Evolutionary conservation across 1,284 basidiomycete genomes (phyloP).

Genomic region (Ganoderma resinaceum): DNA sequence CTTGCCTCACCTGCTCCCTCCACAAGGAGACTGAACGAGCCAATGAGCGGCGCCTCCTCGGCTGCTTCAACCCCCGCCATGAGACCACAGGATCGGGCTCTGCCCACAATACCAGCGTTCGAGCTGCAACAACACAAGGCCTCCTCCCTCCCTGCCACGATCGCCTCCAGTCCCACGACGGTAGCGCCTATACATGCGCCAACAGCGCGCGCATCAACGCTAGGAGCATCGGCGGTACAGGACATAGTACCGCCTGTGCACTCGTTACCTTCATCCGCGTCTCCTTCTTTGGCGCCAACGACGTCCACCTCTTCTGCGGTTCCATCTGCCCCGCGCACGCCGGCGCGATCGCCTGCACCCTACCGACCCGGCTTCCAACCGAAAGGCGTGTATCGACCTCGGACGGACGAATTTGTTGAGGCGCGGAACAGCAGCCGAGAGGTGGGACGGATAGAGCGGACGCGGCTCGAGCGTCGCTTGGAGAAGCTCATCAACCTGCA

Average conservation of each 20-base stretch:
- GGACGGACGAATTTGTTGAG: conserved; percentile 82
- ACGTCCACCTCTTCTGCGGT: conserved; percentile 35
- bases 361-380: conserved; percentile 88
- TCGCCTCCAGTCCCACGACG: conserved; percentile 18
- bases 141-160: conserved; percentile 13
- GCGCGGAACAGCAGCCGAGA: conserved; percentile 62
- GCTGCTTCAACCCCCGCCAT: conserved; percentile 31
- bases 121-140: conserved; percentile 25
- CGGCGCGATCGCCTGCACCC: conserved; percentile 51
- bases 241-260: conserved; percentile 11
- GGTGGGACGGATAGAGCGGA: conserved; percentile 76
- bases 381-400: conserved; percentile 71
- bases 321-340: conserved; percentile 30
- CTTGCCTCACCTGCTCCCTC: conserved; percentile 32
- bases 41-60: conserved; percentile 33
- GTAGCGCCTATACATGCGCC: conserved; percentile 17
- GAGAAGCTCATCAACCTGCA: conserved; percentile 89
- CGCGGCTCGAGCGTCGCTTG: conserved; percentile 80
- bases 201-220: conserved; percentile 24
- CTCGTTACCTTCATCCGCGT: conserved; percentile 39
- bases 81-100: conserved; percentile 31
- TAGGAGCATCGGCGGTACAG: conserved; percentile 16
- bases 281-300: conserved; percentile 36
- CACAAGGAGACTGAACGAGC: conserved; percentile 27
- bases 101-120: conserved; percentile 35